These are phyloP conservation scores for Penicillium fuscoglaucum DNA, from an alignment of 2,329 filamentous ascomycete species.

Conservation along the genomic window DNA sequence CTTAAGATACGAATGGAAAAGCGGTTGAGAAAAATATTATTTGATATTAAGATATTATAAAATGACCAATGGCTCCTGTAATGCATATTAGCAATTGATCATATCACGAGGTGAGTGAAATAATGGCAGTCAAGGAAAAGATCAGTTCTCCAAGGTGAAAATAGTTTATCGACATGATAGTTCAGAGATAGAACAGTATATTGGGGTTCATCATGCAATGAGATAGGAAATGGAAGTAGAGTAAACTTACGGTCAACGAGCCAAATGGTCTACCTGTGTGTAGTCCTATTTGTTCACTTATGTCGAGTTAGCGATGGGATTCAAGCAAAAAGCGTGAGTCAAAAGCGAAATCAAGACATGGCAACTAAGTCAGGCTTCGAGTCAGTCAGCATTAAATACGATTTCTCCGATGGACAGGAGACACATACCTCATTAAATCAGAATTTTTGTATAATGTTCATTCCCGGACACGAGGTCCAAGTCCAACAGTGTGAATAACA, in stretches of 20 bases:
- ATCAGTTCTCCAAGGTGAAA: slow-evolving; percentile 69
- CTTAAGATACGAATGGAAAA: neutral
- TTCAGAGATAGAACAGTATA: slow-evolving; percentile 67
- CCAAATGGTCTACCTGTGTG: slow-evolving; percentile 1
- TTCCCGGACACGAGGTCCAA: slow-evolving; percentile 53
- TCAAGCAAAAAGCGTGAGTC: slow-evolving; percentile 25
- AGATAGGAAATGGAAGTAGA: slow-evolving; percentile 9
- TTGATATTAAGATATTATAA: neutral
- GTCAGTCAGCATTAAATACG: slow-evolving; percentile 35
- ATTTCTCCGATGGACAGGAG: neutral
- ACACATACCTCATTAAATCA: slow-evolving; percentile 67
- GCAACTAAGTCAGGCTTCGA: slow-evolving; percentile 46
- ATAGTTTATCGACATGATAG: slow-evolving; percentile 58
- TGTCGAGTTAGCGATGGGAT: slow-evolving; percentile 31
- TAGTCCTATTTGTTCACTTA: slow-evolving; percentile 23
- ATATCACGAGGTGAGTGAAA: slow-evolving; percentile 14
- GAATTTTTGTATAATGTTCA: slow-evolving; percentile 68
- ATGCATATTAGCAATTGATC: slow-evolving; percentile 29
- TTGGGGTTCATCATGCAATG: slow-evolving; percentile 56
- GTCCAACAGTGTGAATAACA: slow-evolving; percentile 71
- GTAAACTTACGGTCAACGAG: slow-evolving; percentile 26
- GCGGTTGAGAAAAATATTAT: neutral
- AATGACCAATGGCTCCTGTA: slow-evolving; percentile 7
- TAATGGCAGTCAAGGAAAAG: slow-evolving; percentile 13
- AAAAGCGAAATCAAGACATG: slow-evolving; percentile 30